Conservation (phyloP, 257 asterid species). For the Ilex asprella region DNA sequence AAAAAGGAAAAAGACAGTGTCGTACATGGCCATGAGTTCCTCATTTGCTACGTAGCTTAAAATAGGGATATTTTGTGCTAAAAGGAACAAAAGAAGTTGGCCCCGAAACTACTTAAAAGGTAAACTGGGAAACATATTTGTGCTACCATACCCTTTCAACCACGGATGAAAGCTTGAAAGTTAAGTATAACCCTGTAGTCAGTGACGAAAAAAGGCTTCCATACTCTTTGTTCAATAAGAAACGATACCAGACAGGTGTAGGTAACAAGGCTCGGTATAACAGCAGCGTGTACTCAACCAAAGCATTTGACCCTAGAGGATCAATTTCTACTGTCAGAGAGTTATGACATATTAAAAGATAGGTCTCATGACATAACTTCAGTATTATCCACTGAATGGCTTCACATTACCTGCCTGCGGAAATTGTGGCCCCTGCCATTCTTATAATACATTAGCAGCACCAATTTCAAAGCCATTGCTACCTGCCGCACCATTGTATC, state of each 20-base stretch:
- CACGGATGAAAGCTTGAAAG: slow-evolving; percentile 79
- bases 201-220: slow-evolving; percentile 88
- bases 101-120: no score
- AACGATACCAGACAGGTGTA: slow-evolving; percentile 89
- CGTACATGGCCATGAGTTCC: no score
- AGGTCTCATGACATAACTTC: neutral
- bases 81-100: no score
- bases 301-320: slow-evolving; percentile 76
- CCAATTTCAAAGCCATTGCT: slow-evolving; percentile 75
- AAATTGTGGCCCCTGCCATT: slow-evolving; percentile 84
- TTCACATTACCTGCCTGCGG: slow-evolving; percentile 67
- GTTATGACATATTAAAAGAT: neutral
- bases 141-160: slow-evolving; percentile 61
- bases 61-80: no score
- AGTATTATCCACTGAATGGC: neutral
- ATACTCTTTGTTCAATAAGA: slow-evolving; percentile 83
- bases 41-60: no score
- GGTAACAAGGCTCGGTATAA: slow-evolving; percentile 87
- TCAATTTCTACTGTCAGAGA: slow-evolving; percentile 21
- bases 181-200: slow-evolving; percentile 79
- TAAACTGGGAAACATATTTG: no score
- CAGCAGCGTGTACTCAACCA: slow-evolving; percentile 76
- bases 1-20: no score
- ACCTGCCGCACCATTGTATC: slow-evolving; percentile 85
- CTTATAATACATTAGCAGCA: slow-evolving; percentile 70